Percentiles rank a stretch among this genome's conserved stretches.
Conservation (phyloP, 169 alveolate genomes). For the Cryptosporidium meleagridis region DNA sequence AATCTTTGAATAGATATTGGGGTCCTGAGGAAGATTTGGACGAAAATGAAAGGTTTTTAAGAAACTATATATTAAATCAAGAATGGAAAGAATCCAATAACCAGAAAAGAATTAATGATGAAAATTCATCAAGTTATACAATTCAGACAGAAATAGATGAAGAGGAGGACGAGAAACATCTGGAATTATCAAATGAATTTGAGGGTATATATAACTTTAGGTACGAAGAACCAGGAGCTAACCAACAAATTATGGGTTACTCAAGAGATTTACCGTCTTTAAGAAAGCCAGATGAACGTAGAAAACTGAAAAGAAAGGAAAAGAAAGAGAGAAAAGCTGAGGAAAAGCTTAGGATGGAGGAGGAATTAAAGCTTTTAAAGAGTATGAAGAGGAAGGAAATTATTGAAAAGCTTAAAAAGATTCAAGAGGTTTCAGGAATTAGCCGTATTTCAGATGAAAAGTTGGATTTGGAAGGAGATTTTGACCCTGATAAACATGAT, state of each 20-base stretch:
- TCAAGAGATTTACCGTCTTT: conserved; percentile 76
- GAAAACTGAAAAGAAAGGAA: conserved; percentile 82
- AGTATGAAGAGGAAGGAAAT: conserved; percentile 84
- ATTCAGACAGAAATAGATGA: conserved; percentile 80
- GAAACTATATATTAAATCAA: conserved; percentile 86
- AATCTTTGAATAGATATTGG: conserved; percentile 68
- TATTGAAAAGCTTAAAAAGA: conserved; percentile 79
- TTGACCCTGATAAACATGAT: conserved; percentile 86
- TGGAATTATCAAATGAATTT: conserved; percentile 84
- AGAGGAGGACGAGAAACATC: conserved; percentile 86
- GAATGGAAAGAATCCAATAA: conserved; percentile 85
- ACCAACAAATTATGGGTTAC: conserved; percentile 75
- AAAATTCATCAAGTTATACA: not conserved
- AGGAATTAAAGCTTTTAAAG: conserved; percentile 84
- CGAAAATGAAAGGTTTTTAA: conserved; percentile 83
- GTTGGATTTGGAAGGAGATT: conserved; percentile 79
- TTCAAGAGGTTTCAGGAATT: conserved; percentile 81
- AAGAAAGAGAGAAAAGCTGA: conserved; percentile 84
- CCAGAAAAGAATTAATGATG: conserved; percentile 64
- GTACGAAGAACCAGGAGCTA: conserved; percentile 82
- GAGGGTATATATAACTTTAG: conserved; percentile 88
- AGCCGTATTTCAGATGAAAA: conserved; percentile 79
- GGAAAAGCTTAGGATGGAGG: conserved; percentile 81
- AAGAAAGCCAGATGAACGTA: conserved; percentile 82
- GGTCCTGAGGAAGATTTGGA: conserved; percentile 81